Percentiles rank a stretch among this genome's conserved stretches.
Conservation (phyloP, 148 eudicot species). For the Fallopia convolvulus region DNA sequence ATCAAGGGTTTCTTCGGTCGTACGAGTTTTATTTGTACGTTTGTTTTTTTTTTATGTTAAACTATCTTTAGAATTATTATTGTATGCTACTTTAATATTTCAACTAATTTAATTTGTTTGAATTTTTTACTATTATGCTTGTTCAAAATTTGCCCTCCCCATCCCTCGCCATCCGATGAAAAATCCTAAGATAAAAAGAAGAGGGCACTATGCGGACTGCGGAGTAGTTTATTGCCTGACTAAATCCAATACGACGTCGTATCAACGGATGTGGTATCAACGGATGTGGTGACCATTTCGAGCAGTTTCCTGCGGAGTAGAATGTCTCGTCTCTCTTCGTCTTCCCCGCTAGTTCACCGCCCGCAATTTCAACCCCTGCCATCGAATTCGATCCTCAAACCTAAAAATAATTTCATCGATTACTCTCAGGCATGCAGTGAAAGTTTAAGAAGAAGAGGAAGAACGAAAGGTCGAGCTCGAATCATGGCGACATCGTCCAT, state of each 20-base stretch:
- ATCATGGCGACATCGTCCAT: constrained; percentile 1
- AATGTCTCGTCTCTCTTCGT: not conserved
- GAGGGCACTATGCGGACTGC: no score
- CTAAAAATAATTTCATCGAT: not conserved
- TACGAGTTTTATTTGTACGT: no score
- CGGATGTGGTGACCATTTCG: not conserved
- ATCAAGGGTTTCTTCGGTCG: no score
- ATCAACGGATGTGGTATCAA: not conserved
- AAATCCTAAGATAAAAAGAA: no score
- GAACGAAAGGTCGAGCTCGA: not conserved
- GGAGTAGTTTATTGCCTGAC: not conserved
- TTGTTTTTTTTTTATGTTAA: no score
- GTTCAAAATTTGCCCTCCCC: no score
- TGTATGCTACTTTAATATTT: no score
- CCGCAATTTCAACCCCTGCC: not conserved
- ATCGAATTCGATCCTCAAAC: not conserved
- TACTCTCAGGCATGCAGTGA: not conserved
- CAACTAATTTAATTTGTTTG: no score
- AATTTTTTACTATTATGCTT: no score
- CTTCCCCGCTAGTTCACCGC: not conserved
- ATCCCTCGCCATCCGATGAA: no score
- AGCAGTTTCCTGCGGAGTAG: not conserved
- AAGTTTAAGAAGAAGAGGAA: constrained; percentile 2
- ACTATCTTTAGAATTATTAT: no score
- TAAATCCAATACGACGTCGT: not conserved